phyloP scores from a whole-genome alignment of 1,139 yeast species.

The Oligophagozyma castellii region DNA sequence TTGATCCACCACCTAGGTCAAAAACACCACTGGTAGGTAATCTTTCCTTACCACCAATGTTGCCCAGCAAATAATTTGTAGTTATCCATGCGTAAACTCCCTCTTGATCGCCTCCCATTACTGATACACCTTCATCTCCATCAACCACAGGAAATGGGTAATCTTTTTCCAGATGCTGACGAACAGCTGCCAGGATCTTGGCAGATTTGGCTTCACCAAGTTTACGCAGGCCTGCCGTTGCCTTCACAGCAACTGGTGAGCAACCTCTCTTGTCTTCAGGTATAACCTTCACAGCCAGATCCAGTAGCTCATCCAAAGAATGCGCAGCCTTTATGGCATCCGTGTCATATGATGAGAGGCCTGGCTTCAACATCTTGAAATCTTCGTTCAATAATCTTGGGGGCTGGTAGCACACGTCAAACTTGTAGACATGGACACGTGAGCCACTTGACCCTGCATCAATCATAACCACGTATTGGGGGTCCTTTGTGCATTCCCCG shows the following conservation, averaged over 20 bases:
- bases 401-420: slow-evolving; percentile 71
- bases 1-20: slow-evolving; percentile 97
- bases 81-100: slow-evolving; percentile 99
- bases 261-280: slow-evolving; percentile 63
- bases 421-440: slow-evolving; percentile 84
- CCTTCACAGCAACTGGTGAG: slow-evolving; percentile 92
- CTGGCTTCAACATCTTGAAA: slow-evolving; percentile 86
- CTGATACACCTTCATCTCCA: slow-evolving; percentile 72
- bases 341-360: slow-evolving; percentile 72
- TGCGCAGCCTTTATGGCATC: slow-evolving; percentile 77
- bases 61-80: slow-evolving; percentile 80
- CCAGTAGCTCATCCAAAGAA: slow-evolving; percentile 69
- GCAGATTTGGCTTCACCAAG: slow-evolving; percentile 64
- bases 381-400: slow-evolving; percentile 68
- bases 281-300: slow-evolving; percentile 57
- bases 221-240: slow-evolving; percentile 91
- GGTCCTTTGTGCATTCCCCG: slow-evolving; percentile 23
- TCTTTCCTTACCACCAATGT: slow-evolving; percentile 65
- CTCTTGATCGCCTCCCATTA: slow-evolving; percentile 94
- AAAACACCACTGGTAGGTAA: slow-evolving; percentile 88
- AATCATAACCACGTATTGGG: slow-evolving; percentile 68
- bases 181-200: slow-evolving; percentile 62
- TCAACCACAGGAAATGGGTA: slow-evolving; percentile 86
- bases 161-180: slow-evolving; percentile 55
- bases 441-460: slow-evolving; percentile 98